phyloP scores from a whole-genome alignment of 352 stramenopile genomes.

The Peronospora destructor region DNA sequence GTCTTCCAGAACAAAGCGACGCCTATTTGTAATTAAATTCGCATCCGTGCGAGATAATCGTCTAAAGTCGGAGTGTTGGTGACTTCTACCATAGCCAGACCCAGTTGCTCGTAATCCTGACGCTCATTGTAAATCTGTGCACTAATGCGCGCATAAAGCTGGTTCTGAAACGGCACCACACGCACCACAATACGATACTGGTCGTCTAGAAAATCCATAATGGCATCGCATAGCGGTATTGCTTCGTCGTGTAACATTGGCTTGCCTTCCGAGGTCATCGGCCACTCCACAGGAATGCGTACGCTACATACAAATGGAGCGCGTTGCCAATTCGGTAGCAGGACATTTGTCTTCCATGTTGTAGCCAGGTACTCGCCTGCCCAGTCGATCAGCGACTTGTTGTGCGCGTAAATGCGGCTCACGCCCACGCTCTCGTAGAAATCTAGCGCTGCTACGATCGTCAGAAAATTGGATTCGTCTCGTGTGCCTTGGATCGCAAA shows the following conservation, averaged over 20 bases:
- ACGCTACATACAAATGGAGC: conserved; percentile 79
- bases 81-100: conserved; percentile 62
- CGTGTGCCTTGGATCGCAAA: conserved; percentile 79
- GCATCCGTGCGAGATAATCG: conserved; percentile 61
- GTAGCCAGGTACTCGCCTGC: conserved; percentile 62
- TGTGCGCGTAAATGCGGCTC: conserved; percentile 69
- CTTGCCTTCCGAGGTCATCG: conserved; percentile 33
- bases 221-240: conserved; percentile 55
- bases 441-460: conserved; percentile 71
- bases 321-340: conserved; percentile 73
- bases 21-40: conserved; percentile 27
- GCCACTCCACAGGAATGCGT: conserved; percentile 63
- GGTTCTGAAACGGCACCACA: conserved; percentile 56
- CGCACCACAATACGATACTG: conserved; percentile 65
- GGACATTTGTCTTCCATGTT: conserved; percentile 63
- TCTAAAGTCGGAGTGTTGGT: conserved; percentile 57
- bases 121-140: conserved; percentile 85
- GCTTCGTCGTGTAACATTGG: conserved; percentile 58
- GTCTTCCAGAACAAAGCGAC: no score
- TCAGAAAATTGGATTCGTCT: conserved; percentile 80
- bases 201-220: conserved; percentile 78
- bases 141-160: conserved; percentile 75
- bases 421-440: conserved; percentile 80
- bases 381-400: conserved; percentile 82
- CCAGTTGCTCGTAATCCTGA: conserved; percentile 68